These are phyloP conservation scores for Nothomitra cinnamomea DNA, from an alignment of 2,329 filamentous ascomycete species.

Conservation along the genomic window DNA sequence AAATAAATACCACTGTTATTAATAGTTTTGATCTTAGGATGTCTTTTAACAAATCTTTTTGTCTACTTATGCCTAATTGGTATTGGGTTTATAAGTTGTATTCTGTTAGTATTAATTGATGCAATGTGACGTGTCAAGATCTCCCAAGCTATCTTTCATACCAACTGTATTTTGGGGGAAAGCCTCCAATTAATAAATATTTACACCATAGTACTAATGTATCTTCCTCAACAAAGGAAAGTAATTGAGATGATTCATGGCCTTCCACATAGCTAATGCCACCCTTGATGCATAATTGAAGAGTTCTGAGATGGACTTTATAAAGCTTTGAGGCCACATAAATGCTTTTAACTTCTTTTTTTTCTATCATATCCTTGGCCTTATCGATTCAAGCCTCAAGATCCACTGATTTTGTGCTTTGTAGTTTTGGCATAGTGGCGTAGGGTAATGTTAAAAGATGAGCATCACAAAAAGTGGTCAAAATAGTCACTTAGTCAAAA, in stretches of 20 bases:
- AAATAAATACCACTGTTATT: neutral
- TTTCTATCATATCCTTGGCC: neutral
- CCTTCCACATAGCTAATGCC: neutral
- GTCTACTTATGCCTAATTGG: neutral
- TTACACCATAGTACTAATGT: neutral
- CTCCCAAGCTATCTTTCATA: neutral
- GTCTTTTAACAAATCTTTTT: neutral
- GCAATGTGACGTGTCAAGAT: neutral
- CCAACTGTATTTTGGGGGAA: neutral
- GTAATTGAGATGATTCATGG: neutral
- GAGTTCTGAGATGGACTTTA: neutral
- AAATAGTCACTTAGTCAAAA: too few relatives aligned
- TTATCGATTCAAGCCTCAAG: neutral
- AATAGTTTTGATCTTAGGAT: too few relatives aligned
- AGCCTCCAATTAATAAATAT: neutral
- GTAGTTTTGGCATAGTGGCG: neutral
- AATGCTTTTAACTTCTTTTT: neutral
- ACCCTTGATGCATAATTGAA: neutral
- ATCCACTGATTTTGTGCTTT: neutral
- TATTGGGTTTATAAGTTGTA: neutral
- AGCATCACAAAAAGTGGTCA: too few relatives aligned
- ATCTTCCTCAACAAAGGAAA: neutral
- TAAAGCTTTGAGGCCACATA: too few relatives aligned
- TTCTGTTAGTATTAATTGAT: neutral
- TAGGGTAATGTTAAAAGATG: too few relatives aligned